Base-by-base conservation (phyloP, 352 stramenopile genomes). In the Phytophthora macrochlamydospora region DNA sequence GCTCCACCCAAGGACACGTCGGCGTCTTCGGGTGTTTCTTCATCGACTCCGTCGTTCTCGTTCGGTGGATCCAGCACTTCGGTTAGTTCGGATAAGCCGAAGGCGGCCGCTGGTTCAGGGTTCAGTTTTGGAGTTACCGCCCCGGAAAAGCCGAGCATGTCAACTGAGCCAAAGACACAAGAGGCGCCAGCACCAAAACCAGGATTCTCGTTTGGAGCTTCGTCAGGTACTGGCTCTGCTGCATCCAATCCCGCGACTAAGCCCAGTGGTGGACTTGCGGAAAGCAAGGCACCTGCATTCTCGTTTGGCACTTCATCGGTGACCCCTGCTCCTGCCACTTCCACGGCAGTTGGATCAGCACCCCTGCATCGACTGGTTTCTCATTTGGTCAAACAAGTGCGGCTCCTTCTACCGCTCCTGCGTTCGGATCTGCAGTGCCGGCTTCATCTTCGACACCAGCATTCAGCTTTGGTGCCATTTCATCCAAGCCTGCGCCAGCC, bases 171-270 rank as follows among this genome's bases (percentile, higher is more conserved):
- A n/a, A n/a, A n/a, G n/a, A n/a, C n/a, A n/a, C n/a, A n/a, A 5
- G 61, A 76, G 32, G 24, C 53, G 11, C 45, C 63, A n/a, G n/a
- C 62, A 0, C 43, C 44, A 12, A 78, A 65, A 53, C 67, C 75
- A 49, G 63, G 64, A 2, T 85, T 86, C 55, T 67, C 80, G 1
- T 88, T 89, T 28, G 78, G 76, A 48, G 62, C 75, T 2, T 65
- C 74, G 18, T 24, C 18, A 24, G 18, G 18, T 24, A 24, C 18
- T 0, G 18, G 18, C 18, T 62, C 72, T 18, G 49, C 56, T 50
- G 40, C 64, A 18, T 61, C 67, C 55, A 57, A 51, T 35, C 38
- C 49, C n/a, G 51, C 52, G 14, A 43, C 56, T 11, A 77, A 76
- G 42, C 42, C 69, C 13, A 70, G 35, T 9, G 35, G 66, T 61